phyloP scores from a whole-genome alignment of 139 green algal genomes.

The Gonium pectorale region DNA sequence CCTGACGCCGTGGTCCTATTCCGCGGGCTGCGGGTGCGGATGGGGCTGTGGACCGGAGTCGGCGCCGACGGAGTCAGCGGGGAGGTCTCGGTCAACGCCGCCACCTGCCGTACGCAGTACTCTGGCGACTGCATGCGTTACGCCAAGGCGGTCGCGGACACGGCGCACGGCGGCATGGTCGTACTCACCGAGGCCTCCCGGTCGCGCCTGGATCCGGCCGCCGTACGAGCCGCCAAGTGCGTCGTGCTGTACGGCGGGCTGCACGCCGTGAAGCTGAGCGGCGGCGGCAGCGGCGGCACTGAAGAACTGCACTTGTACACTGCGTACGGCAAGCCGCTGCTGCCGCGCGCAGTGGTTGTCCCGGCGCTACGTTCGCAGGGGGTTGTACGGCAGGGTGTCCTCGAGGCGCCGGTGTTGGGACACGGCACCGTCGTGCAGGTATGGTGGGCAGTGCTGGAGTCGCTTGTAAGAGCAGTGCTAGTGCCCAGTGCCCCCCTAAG shows the following conservation, averaged over 20 bases:
- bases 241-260: constrained; percentile 10
- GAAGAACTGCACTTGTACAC: constrained; percentile 16
- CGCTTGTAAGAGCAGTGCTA: background rate
- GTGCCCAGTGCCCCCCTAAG: no score
- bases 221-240: background rate
- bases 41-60: constrained; percentile 27
- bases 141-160: constrained; percentile 36
- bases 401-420: constrained; percentile 25
- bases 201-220: constrained; percentile 9
- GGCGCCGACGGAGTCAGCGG: background rate
- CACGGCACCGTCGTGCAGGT: constrained; percentile 23
- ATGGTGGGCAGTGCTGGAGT: background rate
- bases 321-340: background rate
- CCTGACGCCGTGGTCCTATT: background rate
- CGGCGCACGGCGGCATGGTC: constrained; percentile 43
- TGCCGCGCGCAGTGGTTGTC: constrained; percentile 20
- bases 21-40: constrained; percentile 23
- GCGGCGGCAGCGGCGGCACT: background rate
- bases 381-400: background rate
- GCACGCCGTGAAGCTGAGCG: background rate
- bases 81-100: background rate
- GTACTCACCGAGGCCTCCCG: constrained; percentile 37
- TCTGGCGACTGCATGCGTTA: background rate
- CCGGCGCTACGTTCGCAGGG: background rate
- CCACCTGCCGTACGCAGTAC: constrained; percentile 16